Evolutionary conservation across 78 protist species (phyloP).

Genomic region (Dictyostelium firmibasis): DNA sequence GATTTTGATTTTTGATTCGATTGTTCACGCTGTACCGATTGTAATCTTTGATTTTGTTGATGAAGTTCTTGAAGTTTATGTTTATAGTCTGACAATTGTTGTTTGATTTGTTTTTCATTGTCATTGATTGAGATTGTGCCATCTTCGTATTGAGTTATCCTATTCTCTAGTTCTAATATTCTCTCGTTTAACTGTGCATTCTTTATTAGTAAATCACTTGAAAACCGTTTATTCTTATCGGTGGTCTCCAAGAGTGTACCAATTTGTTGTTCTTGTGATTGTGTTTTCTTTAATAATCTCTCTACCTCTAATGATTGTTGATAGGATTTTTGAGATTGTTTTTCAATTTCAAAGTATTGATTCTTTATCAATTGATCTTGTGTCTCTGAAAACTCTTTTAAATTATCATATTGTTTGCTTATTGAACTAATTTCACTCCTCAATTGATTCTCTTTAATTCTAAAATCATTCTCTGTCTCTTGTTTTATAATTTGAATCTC

Average conservation of each 20-base stretch:
- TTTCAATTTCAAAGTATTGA: background rate
- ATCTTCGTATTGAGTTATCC: background rate
- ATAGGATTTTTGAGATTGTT: background rate
- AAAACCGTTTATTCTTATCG: background rate
- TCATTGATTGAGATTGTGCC: background rate
- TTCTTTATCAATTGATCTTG: background rate
- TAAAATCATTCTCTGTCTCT: background rate
- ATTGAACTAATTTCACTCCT: background rate
- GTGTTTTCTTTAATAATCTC: background rate
- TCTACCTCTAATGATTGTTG: background rate
- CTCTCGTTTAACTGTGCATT: background rate
- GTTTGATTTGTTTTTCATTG: background rate
- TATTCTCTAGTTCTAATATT: background rate
- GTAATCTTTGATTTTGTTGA: background rate
- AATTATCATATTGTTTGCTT: background rate
- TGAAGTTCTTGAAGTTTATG: background rate
- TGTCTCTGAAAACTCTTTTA: background rate
- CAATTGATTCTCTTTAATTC: background rate
- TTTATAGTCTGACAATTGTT: background rate
- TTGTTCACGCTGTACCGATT: background rate
- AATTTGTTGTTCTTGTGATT: conserved; percentile 1
- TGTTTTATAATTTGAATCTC: background rate
- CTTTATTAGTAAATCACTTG: background rate
- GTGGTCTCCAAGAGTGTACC: background rate
- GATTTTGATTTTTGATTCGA: background rate